Evolutionary conservation across 148 eudicot genomes (phyloP), one percentile per base, ranked within the genome.

Genomic region (Camellia granthamiana): DNA sequence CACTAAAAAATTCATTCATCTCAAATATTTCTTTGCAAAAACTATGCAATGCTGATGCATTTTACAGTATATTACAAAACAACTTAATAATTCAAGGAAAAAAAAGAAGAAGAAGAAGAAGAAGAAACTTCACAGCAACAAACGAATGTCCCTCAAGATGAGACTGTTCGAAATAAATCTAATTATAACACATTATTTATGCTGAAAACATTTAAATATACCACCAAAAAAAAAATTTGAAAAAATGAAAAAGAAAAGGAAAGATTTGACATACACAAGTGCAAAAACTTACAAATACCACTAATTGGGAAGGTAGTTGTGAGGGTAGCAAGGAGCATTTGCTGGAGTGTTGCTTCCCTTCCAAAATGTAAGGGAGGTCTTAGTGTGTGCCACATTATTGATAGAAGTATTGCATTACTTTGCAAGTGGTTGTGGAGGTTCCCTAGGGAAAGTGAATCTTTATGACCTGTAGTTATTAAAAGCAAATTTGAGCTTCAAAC

Each of bases 1-100:
- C 38, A 49, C 56, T 73, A 19, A 63, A 44, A 56, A 69, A 6
- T 75, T 75, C 68, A 63, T 2, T 21, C 79, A 77, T 77, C 47
- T 30, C 42, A 64, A 64, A 13, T 30, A 56, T 21, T 63, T 13
- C 9, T 47, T 13, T 51, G 18, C 18, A 15, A 46, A 23, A 13
- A 18, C n/a, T 4, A 77, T 13, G 46, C 59, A n/a, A 19, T 6
- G 63, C 41, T 49, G n/a, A 63, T 19, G 19, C n/a, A 21, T 10
- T n/a, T 44, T 6, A 49, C 42, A 64, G 6, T 21, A 21, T 2
- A 21, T 54, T 49, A 12, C 21, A 61, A 59, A 6, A 61, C 42
- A 44, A 12, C 46, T 6, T 21, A 76, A 18, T 44, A n/a, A 55
- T 41, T 74, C 3, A 18, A 4, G 15, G 30, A 23, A 23, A 23